Conservation (phyloP, 1,284 basidiomycete genomes). For the Microbotryum violaceum region DNA sequence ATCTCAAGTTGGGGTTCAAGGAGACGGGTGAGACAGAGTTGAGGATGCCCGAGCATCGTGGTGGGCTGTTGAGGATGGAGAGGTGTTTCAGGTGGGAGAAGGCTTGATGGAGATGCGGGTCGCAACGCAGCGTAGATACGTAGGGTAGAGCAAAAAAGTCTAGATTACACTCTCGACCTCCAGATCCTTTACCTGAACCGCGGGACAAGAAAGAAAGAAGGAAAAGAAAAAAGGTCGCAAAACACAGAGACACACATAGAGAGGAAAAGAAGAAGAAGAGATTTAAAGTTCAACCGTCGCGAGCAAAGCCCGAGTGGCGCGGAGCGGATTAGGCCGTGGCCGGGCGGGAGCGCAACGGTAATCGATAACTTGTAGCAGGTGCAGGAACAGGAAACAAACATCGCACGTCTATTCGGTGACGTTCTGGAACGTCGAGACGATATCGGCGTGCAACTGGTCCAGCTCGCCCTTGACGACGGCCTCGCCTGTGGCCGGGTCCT, state of each 20-base stretch:
- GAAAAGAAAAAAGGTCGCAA: not conserved
- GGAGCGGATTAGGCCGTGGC: no score
- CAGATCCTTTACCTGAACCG: not conserved
- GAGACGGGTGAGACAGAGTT: not conserved
- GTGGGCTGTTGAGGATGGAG: not conserved
- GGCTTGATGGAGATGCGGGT: no score
- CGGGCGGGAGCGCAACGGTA: no score
- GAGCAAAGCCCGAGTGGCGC: no score
- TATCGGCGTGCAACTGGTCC: slow-evolving; percentile 60
- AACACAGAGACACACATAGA: not conserved
- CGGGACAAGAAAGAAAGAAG: not conserved
- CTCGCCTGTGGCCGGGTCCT: slow-evolving; percentile 24
- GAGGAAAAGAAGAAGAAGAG: not conserved
- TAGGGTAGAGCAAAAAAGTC: not conserved
- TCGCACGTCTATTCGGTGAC: not conserved
- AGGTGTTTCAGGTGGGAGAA: slow-evolving; percentile 3
- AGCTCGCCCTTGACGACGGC: slow-evolving; percentile 44
- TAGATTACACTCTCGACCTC: not conserved
- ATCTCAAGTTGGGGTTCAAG: slow-evolving; percentile 3
- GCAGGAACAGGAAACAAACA: not conserved
- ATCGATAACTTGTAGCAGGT: no score
- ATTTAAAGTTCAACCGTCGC: not conserved
- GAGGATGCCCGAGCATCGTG: not conserved
- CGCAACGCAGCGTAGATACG: no score
- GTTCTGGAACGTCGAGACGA: slow-evolving; percentile 22